Evolutionary conservation across 495 filamentous ascomycete genomes (phyloP).

Genomic region (Neurospora sp.): DNA sequence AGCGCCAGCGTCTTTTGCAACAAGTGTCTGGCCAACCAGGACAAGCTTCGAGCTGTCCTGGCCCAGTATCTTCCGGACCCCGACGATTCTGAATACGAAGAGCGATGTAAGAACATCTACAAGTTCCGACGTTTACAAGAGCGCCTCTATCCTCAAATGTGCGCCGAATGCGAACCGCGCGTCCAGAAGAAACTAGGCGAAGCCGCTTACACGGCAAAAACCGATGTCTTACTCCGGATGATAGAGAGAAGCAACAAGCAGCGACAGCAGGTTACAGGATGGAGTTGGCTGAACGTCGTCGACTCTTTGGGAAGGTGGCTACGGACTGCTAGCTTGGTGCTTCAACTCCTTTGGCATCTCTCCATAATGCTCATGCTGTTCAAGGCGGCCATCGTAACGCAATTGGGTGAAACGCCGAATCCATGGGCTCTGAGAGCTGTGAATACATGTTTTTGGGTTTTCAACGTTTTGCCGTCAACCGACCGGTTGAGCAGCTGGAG

Average conservation of each 20-base stretch:
- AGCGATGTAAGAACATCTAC: constrained; percentile 41
- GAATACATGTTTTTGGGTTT: constrained; percentile 20
- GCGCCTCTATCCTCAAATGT: constrained; percentile 73
- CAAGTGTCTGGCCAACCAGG: constrained; percentile 74
- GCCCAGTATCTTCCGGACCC: constrained; percentile 60
- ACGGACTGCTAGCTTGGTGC: constrained; percentile 43
- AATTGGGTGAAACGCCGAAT: constrained; percentile 14
- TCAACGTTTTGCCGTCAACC: constrained; percentile 14
- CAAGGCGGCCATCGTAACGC: constrained; percentile 9
- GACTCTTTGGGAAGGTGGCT: constrained; percentile 36
- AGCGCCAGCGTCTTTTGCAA: constrained; percentile 55
- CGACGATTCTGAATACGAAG: constrained; percentile 51
- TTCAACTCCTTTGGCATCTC: constrained; percentile 44
- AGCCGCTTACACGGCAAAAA: constrained; percentile 66
- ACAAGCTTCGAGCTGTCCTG: constrained; percentile 54
- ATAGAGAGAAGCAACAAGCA: constrained; percentile 50
- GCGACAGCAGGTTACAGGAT: constrained; percentile 27
- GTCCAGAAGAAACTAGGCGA: constrained; percentile 54
- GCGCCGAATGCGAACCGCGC: constrained; percentile 58
- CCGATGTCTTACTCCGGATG: constrained; percentile 63
- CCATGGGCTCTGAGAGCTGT: constrained; percentile 20
- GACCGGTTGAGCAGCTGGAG: constrained; percentile 35
- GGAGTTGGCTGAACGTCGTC: constrained; percentile 42
- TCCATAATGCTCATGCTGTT: constrained; percentile 25
- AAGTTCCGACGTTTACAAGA: constrained; percentile 56